Evolutionary conservation across 2,329 filamentous ascomycete species (phyloP).

Genomic region (Rhinocladiella similis): DNA sequence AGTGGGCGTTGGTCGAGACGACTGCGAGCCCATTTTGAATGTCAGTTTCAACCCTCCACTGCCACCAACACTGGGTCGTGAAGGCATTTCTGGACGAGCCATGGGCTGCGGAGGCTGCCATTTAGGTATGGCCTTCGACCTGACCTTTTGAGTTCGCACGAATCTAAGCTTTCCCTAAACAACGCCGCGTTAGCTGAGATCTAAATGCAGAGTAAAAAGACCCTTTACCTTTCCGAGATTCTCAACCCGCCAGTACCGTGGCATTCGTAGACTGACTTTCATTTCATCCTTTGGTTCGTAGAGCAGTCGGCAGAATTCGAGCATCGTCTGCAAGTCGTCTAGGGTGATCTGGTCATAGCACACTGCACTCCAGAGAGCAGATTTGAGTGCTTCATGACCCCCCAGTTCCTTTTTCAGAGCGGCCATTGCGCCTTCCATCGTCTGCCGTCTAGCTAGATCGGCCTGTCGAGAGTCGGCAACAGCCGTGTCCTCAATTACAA

Average conservation of each 20-base stretch:
- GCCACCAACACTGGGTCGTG: slow-evolving; percentile 7
- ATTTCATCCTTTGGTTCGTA: slow-evolving; percentile 55
- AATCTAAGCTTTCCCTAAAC: slow-evolving; percentile 46
- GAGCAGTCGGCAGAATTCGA: slow-evolving; percentile 58
- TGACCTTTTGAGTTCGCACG: slow-evolving; percentile 38
- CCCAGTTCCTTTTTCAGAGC: slow-evolving; percentile 57
- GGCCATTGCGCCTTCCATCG: slow-evolving; percentile 58
- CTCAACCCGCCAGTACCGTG: slow-evolving; percentile 57
- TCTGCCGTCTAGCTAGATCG: slow-evolving; percentile 56
- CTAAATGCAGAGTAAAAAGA: too few relatives aligned
- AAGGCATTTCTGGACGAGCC: slow-evolving; percentile 9
- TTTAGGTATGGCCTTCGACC: slow-evolving; percentile 38
- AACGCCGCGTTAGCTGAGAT: too few relatives aligned
- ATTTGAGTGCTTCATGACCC: slow-evolving; percentile 50
- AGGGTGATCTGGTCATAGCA: slow-evolving; percentile 52
- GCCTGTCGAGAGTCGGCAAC: slow-evolving; percentile 51
- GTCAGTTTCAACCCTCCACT: slow-evolving; percentile 17
- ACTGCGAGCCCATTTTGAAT: slow-evolving; percentile 32
- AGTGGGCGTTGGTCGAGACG: slow-evolving; percentile 38
- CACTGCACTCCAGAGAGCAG: slow-evolving; percentile 58
- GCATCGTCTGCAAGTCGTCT: slow-evolving; percentile 56
- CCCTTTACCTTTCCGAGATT: slow-evolving; percentile 53
- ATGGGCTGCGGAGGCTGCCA: slow-evolving; percentile 28
- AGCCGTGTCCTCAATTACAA: slow-evolving; percentile 61
- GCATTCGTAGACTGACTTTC: slow-evolving; percentile 53